Percentiles rank a stretch among this genome's conserved stretches.
phyloP scores from a whole-genome alignment of 495 filamentous ascomycete genomes.

The Articulospora tetracladia region DNA sequence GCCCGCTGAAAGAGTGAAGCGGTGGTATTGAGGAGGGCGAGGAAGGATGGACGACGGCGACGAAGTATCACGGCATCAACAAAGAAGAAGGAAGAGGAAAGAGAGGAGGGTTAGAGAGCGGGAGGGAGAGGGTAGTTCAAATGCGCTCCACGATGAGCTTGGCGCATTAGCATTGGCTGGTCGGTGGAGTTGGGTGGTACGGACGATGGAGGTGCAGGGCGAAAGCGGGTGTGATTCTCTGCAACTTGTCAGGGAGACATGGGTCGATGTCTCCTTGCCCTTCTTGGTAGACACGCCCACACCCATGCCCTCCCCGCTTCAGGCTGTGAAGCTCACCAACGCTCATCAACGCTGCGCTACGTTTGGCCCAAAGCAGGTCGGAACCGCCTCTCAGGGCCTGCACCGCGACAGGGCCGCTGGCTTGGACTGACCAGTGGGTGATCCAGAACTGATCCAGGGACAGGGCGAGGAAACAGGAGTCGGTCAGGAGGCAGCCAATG shows the following conservation, averaged over 20 bases:
- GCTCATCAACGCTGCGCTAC: neutral
- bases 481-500: neutral
- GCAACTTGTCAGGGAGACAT: neutral
- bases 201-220: neutral
- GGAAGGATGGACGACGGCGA: slow-evolving; percentile 30
- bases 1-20: slow-evolving; percentile 98
- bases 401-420: neutral
- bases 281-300: neutral
- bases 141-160: slow-evolving; percentile 2
- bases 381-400: neutral
- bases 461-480: neutral
- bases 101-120: slow-evolving; percentile 23
- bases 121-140: slow-evolving; percentile 12
- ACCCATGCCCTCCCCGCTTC: neutral
- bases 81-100: slow-evolving; percentile 37
- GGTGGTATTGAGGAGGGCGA: slow-evolving; percentile 59
- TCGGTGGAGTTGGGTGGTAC: neutral
- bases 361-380: neutral
- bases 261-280: neutral
- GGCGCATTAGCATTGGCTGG: slow-evolving; percentile 2
- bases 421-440: neutral
- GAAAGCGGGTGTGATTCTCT: neutral
- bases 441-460: neutral
- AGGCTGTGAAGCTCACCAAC: neutral
- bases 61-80: slow-evolving; percentile 38